Evolutionary conservation across 495 filamentous ascomycete species (phyloP).

Genomic region (Emericellopsis terricola): DNA sequence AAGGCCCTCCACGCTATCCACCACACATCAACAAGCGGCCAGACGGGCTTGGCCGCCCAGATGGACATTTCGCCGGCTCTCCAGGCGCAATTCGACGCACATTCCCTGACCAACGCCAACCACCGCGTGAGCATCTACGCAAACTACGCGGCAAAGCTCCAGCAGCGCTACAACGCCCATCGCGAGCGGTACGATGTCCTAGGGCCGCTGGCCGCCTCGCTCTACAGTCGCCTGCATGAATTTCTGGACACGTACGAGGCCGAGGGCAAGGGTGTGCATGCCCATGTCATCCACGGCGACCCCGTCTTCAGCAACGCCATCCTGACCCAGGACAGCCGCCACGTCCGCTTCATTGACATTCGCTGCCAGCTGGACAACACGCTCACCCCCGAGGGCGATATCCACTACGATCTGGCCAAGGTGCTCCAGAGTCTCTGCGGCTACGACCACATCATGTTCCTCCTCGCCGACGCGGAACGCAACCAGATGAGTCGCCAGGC

Average conservation of each 20-base stretch:
- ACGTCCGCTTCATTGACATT: constrained; percentile 5
- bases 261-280: constrained; percentile 5
- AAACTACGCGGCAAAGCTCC: constrained; percentile 6
- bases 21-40: neutral
- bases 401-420: constrained; percentile 6
- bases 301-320: constrained; percentile 6
- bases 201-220: constrained; percentile 1
- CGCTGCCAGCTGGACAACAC: constrained; percentile 5
- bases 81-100: neutral
- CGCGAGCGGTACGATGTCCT: constrained; percentile 1
- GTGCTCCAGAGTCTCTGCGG: constrained; percentile 5
- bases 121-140: constrained; percentile 5
- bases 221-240: constrained; percentile 4
- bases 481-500: neutral
- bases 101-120: constrained; percentile 1
- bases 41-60: neutral
- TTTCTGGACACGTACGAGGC: constrained; percentile 5
- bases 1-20: constrained; percentile 2
- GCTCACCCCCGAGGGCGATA: constrained; percentile 6
- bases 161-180: constrained; percentile 1
- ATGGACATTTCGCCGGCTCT: neutral
- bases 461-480: neutral
- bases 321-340: constrained; percentile 1
- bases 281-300: constrained; percentile 5
- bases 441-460: constrained; percentile 6